A percentile compares a stretch with the other conserved stretches of the same genome.
phyloP scores from a whole-genome alignment of 2,329 filamentous ascomycete species.

The Xylaria polymorpha region DNA sequence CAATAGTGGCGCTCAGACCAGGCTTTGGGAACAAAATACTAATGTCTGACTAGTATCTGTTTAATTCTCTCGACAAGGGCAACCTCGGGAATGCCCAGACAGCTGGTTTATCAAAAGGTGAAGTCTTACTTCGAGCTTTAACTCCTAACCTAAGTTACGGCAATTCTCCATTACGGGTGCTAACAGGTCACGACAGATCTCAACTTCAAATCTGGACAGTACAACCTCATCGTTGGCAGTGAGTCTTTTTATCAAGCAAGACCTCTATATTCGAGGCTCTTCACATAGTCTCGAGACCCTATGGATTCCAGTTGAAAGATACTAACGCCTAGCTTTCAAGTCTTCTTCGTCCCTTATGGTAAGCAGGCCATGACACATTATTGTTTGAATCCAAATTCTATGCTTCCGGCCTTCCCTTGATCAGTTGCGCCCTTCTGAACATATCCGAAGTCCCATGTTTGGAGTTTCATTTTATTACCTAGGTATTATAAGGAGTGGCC shows the following conservation, averaged over 20 bases:
- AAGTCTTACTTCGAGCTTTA: slow-evolving; percentile 11
- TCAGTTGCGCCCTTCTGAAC: not conserved
- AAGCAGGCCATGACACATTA: not conserved
- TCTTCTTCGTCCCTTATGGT: slow-evolving; percentile 62
- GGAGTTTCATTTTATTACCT: not conserved
- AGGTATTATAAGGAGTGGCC: not conserved
- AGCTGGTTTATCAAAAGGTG: slow-evolving; percentile 57
- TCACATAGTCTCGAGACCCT: not conserved
- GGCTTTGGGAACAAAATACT: slow-evolving; percentile 2
- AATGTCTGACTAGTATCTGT: slow-evolving; percentile 51
- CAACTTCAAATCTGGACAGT: slow-evolving; percentile 70
- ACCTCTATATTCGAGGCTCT: not conserved
- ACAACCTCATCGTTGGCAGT: slow-evolving; percentile 73
- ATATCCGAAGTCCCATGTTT: not conserved
- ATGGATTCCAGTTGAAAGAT: not conserved
- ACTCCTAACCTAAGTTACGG: not conserved
- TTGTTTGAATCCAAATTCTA: too few species aligned
- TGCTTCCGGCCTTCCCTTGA: not conserved
- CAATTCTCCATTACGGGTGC: not conserved
- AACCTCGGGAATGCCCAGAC: slow-evolving; percentile 70
- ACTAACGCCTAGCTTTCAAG: slow-evolving; percentile 27
- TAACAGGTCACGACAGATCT: slow-evolving; percentile 56
- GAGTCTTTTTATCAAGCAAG: slow-evolving; percentile 16
- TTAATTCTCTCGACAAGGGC: slow-evolving; percentile 62
- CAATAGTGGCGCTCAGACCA: not conserved